Evolutionary conservation across 768 basidiomycete genomes (phyloP).

Genomic region (Tulasnella sp.): DNA sequence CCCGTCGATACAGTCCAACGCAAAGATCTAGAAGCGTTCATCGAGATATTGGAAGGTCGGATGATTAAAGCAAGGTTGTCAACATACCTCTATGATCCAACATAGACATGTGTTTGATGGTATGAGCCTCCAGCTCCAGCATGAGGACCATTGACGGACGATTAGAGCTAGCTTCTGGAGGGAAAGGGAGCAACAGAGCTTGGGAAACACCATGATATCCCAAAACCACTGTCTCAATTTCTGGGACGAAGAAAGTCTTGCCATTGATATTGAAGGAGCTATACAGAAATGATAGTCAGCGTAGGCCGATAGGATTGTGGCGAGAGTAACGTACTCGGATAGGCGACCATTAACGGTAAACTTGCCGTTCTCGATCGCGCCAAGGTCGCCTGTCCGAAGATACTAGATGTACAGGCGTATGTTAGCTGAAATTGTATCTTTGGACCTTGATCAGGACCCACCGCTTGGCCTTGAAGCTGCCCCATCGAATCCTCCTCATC

Average conservation of each 20-base stretch:
- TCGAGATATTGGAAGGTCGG: neutral
- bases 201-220: neutral
- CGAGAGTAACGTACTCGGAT: constrained; percentile 8
- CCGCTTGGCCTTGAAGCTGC: neutral
- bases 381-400: constrained; percentile 19
- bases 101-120: neutral
- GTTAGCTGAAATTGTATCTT: neutral
- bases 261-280: constrained; percentile 10
- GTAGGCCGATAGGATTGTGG: neutral
- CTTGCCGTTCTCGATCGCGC: neutral
- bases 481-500: neutral
- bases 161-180: neutral
- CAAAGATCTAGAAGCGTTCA: constrained; percentile 1
- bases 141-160: neutral
- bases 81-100: neutral
- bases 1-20: neutral
- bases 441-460: neutral
- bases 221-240: constrained; percentile 3
- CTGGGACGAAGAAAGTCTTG: neutral
- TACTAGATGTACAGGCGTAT: neutral
- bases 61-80: neutral
- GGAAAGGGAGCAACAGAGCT: neutral
- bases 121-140: neutral
- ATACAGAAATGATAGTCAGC: neutral
- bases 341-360: constrained; percentile 13